These are phyloP conservation scores for Lepidium didymum DNA, from an alignment of 345 rosid genomes.

Conservation along the genomic window DNA sequence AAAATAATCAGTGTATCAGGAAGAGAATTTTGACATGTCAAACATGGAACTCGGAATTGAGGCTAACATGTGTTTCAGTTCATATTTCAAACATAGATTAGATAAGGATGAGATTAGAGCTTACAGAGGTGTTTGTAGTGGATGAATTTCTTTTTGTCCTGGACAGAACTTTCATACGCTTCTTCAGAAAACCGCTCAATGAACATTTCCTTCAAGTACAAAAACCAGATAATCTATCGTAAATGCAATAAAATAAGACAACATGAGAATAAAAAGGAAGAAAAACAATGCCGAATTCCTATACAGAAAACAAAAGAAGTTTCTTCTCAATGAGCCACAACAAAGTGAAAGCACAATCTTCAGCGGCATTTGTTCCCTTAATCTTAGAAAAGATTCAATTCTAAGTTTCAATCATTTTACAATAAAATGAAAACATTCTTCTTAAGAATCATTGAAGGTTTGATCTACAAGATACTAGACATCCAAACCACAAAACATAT, in stretches of 20 bases:
- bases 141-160: slow-evolving; percentile 53
- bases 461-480: not conserved
- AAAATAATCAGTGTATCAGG: not conserved
- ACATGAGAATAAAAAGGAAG: not conserved
- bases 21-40: not conserved
- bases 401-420: not conserved
- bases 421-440: not conserved
- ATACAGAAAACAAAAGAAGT: not conserved
- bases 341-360: not conserved
- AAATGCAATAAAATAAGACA: not conserved
- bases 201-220: slow-evolving; percentile 59
- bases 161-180: slow-evolving; percentile 41
- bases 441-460: not conserved
- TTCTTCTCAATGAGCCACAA: not conserved
- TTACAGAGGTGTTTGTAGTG: slow-evolving; percentile 73
- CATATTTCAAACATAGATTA: not conserved
- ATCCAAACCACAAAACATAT: not conserved
- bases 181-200: slow-evolving; percentile 59
- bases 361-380: not conserved
- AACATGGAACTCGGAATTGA: not conserved
- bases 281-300: not conserved
- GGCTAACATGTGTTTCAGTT: not conserved
- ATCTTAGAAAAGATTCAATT: not conserved
- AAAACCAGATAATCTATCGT: not conserved
- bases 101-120: not conserved